Conservation (phyloP, 805 yeast genomes). For the Pichia phayaonensis region DNA sequence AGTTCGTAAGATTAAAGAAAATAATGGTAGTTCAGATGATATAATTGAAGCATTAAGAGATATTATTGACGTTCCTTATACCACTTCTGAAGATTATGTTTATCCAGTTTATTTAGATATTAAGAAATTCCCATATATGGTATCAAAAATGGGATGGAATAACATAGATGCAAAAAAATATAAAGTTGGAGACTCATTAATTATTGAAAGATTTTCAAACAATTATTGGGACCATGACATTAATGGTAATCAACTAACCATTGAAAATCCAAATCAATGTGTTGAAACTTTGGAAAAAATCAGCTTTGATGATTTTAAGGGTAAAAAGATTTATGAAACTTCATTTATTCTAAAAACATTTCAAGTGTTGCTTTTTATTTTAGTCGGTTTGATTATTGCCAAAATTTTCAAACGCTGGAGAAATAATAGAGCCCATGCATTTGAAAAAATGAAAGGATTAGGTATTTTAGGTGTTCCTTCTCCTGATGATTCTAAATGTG, state of each 20-base stretch:
- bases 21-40: constrained; percentile 34
- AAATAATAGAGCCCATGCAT: background rate
- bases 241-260: constrained; percentile 9
- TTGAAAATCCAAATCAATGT: constrained; percentile 7
- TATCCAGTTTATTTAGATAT: constrained; percentile 45
- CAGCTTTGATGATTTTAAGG: constrained; percentile 4
- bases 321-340: background rate
- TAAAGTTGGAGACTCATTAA: constrained; percentile 47
- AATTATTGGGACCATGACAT: constrained; percentile 18
- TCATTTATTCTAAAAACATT: constrained; percentile 1
- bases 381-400: background rate
- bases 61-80: constrained; percentile 37
- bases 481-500: constrained; percentile 9
- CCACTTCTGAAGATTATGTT: constrained; percentile 28
- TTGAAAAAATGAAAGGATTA: constrained; percentile 12
- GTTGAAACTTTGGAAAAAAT: constrained; percentile 11
- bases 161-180: constrained; percentile 27
- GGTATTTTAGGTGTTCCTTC: constrained; percentile 15
- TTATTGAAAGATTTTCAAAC: constrained; percentile 35
- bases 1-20: constrained; percentile 37
- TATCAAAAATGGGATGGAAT: constrained; percentile 30
- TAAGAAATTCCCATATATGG: constrained; percentile 19
- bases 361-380: background rate
- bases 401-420: background rate
- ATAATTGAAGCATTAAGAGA: constrained; percentile 44